phyloP scores from a whole-genome alignment of 805 yeast species.

The Kodamaea fukazawae region DNA sequence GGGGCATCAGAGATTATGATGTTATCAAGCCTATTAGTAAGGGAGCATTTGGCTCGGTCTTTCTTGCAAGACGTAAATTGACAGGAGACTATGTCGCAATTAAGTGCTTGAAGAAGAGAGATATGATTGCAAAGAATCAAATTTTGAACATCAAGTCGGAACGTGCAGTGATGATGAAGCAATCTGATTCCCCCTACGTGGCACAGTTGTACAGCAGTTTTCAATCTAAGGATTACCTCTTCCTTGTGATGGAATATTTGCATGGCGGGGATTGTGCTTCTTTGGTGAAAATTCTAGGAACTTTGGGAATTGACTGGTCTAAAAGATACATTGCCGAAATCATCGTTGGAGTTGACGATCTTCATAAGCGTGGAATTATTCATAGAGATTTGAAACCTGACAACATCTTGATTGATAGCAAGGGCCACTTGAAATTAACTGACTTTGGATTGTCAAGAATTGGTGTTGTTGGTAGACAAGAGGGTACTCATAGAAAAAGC shows the following conservation, averaged over 20 bases:
- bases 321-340: conserved; percentile 85
- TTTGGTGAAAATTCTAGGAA: conserved; percentile 75
- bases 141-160: conserved; percentile 92
- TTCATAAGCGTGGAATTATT: conserved; percentile 84
- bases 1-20: conserved; percentile 85
- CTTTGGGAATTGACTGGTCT: conserved; percentile 83
- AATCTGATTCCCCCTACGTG: conserved; percentile 87
- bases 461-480: conserved; percentile 83
- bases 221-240: conserved; percentile 82
- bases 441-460: conserved; percentile 93
- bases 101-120: conserved; percentile 85
- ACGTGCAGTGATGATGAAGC: conserved; percentile 97
- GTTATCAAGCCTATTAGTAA: conserved; percentile 89
- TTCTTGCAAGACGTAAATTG: conserved; percentile 71
- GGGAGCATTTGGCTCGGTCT: conserved; percentile 97
- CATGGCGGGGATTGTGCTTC: conserved; percentile 97
- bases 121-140: conserved; percentile 97
- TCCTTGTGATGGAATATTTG: conserved; percentile 92
- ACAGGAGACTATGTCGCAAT: conserved; percentile 97
- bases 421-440: conserved; percentile 88
- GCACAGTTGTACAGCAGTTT: conserved; percentile 86
- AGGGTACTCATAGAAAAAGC: conserved; percentile 35
- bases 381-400: conserved; percentile 97
- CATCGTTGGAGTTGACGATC: conserved; percentile 82
- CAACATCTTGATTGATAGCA: conserved; percentile 77